Conservation (phyloP, 2,329 filamentous ascomycete species). For the Lanzia echinophila region DNA sequence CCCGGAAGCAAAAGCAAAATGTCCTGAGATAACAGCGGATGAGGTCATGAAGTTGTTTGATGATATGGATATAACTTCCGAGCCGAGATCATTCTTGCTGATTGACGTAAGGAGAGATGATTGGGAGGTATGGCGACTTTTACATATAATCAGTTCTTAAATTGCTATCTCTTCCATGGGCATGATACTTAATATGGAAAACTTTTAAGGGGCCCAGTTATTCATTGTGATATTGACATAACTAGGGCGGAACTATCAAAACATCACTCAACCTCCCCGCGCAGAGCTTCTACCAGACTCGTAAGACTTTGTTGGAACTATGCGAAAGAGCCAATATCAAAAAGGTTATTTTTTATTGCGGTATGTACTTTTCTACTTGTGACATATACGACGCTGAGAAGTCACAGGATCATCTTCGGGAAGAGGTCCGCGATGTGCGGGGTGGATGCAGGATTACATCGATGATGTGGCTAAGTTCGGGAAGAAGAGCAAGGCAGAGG, state of each 20-base stretch:
- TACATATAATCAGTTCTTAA: no score
- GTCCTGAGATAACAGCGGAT: constrained; percentile 34
- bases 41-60: constrained; percentile 39
- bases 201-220: no score
- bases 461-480: constrained; percentile 35
- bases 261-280: constrained; percentile 53
- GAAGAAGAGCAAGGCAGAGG: constrained; percentile 38
- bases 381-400: neutral
- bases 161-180: no score
- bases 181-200: no score
- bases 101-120: constrained; percentile 49
- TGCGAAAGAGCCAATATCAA: constrained; percentile 43
- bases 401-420: constrained; percentile 42
- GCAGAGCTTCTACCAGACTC: constrained; percentile 46
- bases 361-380: constrained; percentile 30
- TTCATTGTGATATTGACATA: no score
- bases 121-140: constrained; percentile 37
- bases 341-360: constrained; percentile 50
- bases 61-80: constrained; percentile 29
- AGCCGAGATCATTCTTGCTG: constrained; percentile 36
- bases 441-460: constrained; percentile 52
- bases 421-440: constrained; percentile 45
- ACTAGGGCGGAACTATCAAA: constrained; percentile 51
- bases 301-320: constrained; percentile 42
- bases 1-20: constrained; percentile 37